These are phyloP conservation scores for Graphiopsis chlorocephala DNA, from an alignment of 2,329 filamentous ascomycete genomes.

Conservation along the genomic window DNA sequence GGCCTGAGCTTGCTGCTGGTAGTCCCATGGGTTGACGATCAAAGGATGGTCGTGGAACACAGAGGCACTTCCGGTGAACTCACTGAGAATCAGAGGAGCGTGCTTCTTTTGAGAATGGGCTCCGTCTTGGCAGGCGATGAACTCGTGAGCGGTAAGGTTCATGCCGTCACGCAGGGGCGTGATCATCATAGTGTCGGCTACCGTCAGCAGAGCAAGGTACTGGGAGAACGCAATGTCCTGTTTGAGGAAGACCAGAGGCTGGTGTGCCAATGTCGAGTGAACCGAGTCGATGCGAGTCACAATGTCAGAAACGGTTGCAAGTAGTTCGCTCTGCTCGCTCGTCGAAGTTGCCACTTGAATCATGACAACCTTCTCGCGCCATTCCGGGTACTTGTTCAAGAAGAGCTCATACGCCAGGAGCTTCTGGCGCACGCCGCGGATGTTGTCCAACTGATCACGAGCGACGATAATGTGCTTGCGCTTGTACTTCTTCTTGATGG, in stretches of 20 bases:
- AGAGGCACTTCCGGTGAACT: conserved; percentile 89
- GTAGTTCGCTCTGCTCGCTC: conserved; percentile 81
- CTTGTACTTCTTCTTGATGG: conserved; percentile 78
- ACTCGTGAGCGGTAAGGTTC: conserved; percentile 95
- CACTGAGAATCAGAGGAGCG: conserved; percentile 85
- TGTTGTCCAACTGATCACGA: conserved; percentile 88
- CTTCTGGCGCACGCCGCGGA: conserved; percentile 91
- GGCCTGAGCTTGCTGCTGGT: conserved; percentile 79
- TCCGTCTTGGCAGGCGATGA: conserved; percentile 88
- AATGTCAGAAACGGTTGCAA: conserved; percentile 87
- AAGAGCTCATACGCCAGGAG: conserved; percentile 89
- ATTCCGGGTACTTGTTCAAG: conserved; percentile 88
- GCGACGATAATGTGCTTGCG: conserved; percentile 90
- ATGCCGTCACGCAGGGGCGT: conserved; percentile 94
- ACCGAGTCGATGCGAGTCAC: conserved; percentile 90
- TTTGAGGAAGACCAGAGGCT: conserved; percentile 88
- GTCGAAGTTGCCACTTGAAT: conserved; percentile 93
- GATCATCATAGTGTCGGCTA: conserved; percentile 90
- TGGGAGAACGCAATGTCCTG: conserved; percentile 92
- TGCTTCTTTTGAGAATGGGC: conserved; percentile 72
- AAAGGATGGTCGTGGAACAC: conserved; percentile 79
- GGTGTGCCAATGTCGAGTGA: conserved; percentile 86
- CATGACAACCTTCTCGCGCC: conserved; percentile 80
- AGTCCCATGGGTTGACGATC: conserved; percentile 93
- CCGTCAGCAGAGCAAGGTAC: conserved; percentile 85